Base-by-base conservation (phyloP, 23 red algal species). In the Gracilaria gracilis region DNA sequence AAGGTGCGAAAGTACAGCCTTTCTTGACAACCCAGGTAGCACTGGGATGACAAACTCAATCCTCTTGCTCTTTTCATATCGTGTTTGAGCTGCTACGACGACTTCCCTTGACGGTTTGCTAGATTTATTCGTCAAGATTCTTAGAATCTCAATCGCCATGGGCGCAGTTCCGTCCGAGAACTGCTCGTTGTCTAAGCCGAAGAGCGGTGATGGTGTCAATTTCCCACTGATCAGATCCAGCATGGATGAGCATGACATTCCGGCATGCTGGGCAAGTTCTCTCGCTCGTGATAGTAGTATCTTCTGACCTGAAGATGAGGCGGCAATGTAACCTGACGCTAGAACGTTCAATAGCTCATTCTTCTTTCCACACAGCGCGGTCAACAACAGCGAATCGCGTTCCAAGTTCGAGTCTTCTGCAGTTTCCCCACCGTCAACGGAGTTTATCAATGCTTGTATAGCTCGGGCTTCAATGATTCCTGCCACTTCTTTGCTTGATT, bases 311-410 rank as follows among this genome's bases (percentile, higher is more conserved):
- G 42, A 32, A 37, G 42, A 48, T 36, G 61, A 54, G 1, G 69
- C 49, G 24, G 27, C 44, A 20, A 84, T 25, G 39, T 76, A 92
- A 11, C 36, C 32, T 29, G 61, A 47, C 9, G 67, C 67, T 19
- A 92, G 64, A 40, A 71, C 65, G 17, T 40, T 38, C 59, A 92
- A 38, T 17, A 92, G 69, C 16, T 71, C 78, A 9, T 82, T 28
- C 39, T 92, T 92, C 50, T 92, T 61, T 36, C 79, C 89, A 58
- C 89, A 92, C 19, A 92, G 51, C 27, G 89, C 89, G 23, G 89
- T 84, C 29, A 84, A 16, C 28, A 92, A 69, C 34, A 33, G 29
- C 9, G 80, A 84, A 51, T 73, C 71, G 21, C 89, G 80, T 13
- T 92, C 77, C 46, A 92, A 57, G 16, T 42, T 48, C 9, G 34